Evolutionary conservation across 2,329 filamentous ascomycete genomes (phyloP).

Genomic region (Zalaria obscura): DNA sequence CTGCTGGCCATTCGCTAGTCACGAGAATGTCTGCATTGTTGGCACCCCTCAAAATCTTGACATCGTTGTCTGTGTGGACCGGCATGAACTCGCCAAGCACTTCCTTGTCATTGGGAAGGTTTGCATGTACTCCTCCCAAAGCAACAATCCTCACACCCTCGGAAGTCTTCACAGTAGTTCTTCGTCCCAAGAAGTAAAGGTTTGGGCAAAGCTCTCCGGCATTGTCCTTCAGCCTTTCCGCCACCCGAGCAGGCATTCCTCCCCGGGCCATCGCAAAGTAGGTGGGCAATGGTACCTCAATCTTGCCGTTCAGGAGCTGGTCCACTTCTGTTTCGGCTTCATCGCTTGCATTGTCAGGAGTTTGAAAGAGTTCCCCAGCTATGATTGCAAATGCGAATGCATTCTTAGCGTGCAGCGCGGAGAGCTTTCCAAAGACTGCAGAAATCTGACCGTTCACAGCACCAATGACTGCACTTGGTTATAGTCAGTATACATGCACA

Average conservation of each 20-base stretch:
- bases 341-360: constrained; percentile 30
- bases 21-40: constrained; percentile 75
- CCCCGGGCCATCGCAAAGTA: constrained; percentile 77
- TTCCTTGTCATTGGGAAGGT: constrained; percentile 47
- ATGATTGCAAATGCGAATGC: constrained; percentile 75
- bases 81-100: constrained; percentile 26
- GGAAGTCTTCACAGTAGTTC: constrained; percentile 74
- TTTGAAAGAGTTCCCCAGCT: constrained; percentile 67
- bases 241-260: constrained; percentile 55
- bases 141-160: constrained; percentile 82
- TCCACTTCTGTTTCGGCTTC: constrained; percentile 37
- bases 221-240: constrained; percentile 59
- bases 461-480: constrained; percentile 61
- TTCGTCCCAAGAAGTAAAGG: constrained; percentile 76
- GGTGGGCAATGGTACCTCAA: constrained; percentile 64
- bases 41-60: constrained; percentile 56
- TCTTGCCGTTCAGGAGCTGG: constrained; percentile 56
- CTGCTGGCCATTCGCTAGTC: constrained; percentile 73
- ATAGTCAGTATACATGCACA: not conserved
- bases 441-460: constrained; percentile 67
- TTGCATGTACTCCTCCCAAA: constrained; percentile 50
- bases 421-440: constrained; percentile 65
- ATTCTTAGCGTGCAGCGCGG: constrained; percentile 72
- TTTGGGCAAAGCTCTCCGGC: constrained; percentile 70
- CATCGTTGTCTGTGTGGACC: constrained; percentile 5